A percentile compares a stretch with the other conserved stretches of the same genome.
phyloP scores from a whole-genome alignment of 176 grass and related monocot species.

The Dendrocalamus sinicus region DNA sequence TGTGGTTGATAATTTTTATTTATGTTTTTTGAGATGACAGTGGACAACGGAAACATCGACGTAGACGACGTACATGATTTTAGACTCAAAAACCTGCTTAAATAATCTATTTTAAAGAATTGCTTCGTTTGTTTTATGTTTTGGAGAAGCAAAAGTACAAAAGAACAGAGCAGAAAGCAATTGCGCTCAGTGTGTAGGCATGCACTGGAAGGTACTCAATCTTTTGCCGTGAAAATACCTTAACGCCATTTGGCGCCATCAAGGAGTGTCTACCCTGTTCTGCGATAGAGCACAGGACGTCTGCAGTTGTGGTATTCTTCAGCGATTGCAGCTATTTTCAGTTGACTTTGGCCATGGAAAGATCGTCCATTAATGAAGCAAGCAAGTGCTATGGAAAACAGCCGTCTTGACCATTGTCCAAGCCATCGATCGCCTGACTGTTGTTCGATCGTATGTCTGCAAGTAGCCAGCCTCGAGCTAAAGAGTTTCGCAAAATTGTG shows the following conservation, averaged over 20 bases:
- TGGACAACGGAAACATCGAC: fast-evolving
- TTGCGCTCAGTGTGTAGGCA: not conserved
- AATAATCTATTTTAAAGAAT: no score
- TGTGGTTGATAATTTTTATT: no score
- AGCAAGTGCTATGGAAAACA: not conserved
- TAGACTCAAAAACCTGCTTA: no score
- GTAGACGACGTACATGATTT: no score
- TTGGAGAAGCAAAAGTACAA: no score
- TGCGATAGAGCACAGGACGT: not conserved
- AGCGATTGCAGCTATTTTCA: not conserved
- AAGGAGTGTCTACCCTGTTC: constrained; percentile 3
- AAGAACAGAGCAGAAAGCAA: not conserved
- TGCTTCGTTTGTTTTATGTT: no score
- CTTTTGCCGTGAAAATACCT: constrained; percentile 3
- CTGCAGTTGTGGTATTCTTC: not conserved
- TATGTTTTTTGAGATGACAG: no score
- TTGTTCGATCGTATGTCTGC: not conserved
- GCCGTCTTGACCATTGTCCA: not conserved
- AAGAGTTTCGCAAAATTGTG: not conserved
- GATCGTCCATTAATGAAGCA: constrained; percentile 3
- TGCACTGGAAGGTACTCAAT: not conserved
- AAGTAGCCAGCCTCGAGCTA: not conserved
- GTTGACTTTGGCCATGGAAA: not conserved
- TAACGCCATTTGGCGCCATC: not conserved
- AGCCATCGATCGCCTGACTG: not conserved